These are phyloP conservation scores for Cercospora sojina DNA, from an alignment of 2,329 filamentous ascomycete genomes.

Conservation along the genomic window DNA sequence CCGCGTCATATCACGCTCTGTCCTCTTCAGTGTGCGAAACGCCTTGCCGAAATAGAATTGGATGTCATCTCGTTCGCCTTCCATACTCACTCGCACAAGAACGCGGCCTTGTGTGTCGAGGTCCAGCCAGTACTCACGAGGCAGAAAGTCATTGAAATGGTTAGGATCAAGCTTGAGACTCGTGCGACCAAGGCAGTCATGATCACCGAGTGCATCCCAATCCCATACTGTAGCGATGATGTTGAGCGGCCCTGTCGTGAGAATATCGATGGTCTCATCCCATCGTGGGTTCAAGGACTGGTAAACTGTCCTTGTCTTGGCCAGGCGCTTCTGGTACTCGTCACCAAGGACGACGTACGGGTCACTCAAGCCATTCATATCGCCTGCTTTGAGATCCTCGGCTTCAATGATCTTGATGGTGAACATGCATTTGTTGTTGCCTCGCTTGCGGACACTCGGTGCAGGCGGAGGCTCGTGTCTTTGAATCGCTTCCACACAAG, in stretches of 20 bases:
- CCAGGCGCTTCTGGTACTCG: conserved; percentile 93
- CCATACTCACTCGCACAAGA: conserved; percentile 92
- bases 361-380: conserved; percentile 89
- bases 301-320: conserved; percentile 91
- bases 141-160: conserved; percentile 93
- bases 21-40: conserved; percentile 90
- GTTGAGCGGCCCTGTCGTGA: conserved; percentile 85
- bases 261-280: conserved; percentile 97
- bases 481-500: conserved; percentile 77
- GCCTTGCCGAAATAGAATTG: conserved; percentile 98
- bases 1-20: conserved; percentile 95
- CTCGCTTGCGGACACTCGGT: conserved; percentile 60
- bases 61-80: conserved; percentile 96
- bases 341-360: conserved; percentile 96
- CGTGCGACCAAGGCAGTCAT: conserved; percentile 96
- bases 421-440: conserved; percentile 85
- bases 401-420: conserved; percentile 98
- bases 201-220: conserved; percentile 94
- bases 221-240: conserved; percentile 98
- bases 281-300: conserved; percentile 89
- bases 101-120: conserved; percentile 91
- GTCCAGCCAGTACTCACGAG: conserved; percentile 95
- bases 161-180: conserved; percentile 96
- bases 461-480: conserved; percentile 69
- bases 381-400: conserved; percentile 96